Evolutionary conservation across 169 alveolate genomes (phyloP).

Genomic region (Plasmodium cynomolgi): DNA sequence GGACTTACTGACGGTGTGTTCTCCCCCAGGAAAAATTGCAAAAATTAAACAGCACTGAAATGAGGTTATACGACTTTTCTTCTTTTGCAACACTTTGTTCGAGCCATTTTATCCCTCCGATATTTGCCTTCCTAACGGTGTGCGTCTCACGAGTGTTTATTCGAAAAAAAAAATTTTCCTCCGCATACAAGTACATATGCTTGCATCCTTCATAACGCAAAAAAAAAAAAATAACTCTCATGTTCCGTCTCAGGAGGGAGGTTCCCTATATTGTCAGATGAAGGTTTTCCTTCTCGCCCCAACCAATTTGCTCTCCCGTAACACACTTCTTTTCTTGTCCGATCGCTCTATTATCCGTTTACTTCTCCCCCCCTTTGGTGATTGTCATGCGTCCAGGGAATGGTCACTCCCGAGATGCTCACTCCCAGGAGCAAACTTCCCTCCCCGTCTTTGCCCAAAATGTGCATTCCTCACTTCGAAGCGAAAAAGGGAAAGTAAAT

Average conservation of each 20-base stretch:
- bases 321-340: background rate
- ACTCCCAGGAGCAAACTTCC: background rate
- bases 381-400: background rate
- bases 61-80: background rate
- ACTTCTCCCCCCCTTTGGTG: background rate
- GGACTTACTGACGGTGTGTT: background rate
- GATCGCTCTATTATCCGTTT: background rate
- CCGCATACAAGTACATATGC: background rate
- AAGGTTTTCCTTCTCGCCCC: background rate
- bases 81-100: background rate
- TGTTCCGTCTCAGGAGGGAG: background rate
- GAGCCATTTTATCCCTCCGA: background rate
- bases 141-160: background rate
- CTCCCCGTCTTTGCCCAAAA: background rate
- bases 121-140: background rate
- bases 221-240: background rate
- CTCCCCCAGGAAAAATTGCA: background rate
- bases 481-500: background rate
- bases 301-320: background rate
- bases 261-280: background rate
- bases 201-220: background rate
- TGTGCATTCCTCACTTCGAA: background rate
- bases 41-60: background rate
- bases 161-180: background rate
- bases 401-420: background rate